Base-by-base conservation (phyloP, 768 basidiomycete species). In the Scleroderma citrinum region DNA sequence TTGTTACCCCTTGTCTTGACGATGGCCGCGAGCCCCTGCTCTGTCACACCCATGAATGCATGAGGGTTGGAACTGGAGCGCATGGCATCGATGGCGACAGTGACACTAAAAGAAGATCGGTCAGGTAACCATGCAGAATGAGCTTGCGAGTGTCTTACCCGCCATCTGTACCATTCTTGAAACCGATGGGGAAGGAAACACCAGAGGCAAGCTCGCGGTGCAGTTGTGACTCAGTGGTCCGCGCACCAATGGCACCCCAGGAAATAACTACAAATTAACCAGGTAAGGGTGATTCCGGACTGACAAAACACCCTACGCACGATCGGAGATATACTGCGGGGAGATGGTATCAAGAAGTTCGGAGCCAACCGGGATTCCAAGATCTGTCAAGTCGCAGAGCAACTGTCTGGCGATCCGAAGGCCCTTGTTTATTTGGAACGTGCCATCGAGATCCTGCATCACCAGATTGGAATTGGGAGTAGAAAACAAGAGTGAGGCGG, bases 121-220 rank as follows among this genome's bases (percentile, higher is more conserved):
- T 52, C 29, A 51, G 49, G 2, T 52, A 21, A 45, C 10, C 24
- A 24, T 49, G 48, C 7, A 8, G 42, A 1, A 12, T 11, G 14
- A 37, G 26, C 50, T 36, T 10, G 26, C 4, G 8, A 13, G 16
- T 30, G 39, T 47, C 67, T 47, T 55, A 80, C 81, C 82, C 83
- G 47, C 96, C 96, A 66, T 98, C 95, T 3, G 96, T 99, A 47
- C 96, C 95, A 65, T 99, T 99, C 71, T 99, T 99, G 83, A 99
- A 99, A 8, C 92, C 91, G 55, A 97, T 92, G 19, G 96, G 94
- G 84, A 96, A 98, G 45, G 94, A 96, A 21, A 90, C 85, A 61
- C 94, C 95, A 3, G 88, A 92, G 5, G 92, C 93, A 39, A 97
- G 85, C 68, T 97, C 96, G 50, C 96, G 85, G 63, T 98, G 96